Conservation (phyloP, 495 filamentous ascomycete genomes). For the Lophium mytilinum region DNA sequence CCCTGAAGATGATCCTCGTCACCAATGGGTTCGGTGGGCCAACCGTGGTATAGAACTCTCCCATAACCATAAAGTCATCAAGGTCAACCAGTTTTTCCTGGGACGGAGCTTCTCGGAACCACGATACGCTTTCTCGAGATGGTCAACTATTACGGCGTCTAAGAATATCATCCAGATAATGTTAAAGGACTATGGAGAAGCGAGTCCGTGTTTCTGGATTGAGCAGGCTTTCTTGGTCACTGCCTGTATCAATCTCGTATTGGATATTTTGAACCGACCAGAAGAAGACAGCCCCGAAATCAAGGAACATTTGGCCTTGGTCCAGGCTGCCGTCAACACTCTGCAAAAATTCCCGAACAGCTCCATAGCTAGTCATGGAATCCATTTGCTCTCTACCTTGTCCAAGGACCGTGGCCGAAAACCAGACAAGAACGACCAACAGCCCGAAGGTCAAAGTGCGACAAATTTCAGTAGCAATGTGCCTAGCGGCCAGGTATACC, state of each 20-base stretch:
- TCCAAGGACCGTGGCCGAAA: slow-evolving; percentile 9
- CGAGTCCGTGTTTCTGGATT: slow-evolving; percentile 39
- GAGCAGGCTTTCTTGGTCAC: slow-evolving; percentile 48
- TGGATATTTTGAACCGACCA: slow-evolving; percentile 37
- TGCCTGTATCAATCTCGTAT: slow-evolving; percentile 38
- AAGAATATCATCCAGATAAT: slow-evolving; percentile 42
- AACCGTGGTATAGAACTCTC: slow-evolving; percentile 39
- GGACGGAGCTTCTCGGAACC: slow-evolving; percentile 38
- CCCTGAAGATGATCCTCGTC: slow-evolving; percentile 27
- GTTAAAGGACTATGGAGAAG: slow-evolving; percentile 27
- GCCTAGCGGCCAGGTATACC: not conserved
- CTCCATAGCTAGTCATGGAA: slow-evolving; percentile 10
- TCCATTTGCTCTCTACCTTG: slow-evolving; percentile 12
- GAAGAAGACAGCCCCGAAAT: slow-evolving; percentile 27
- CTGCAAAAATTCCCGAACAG: slow-evolving; percentile 14
- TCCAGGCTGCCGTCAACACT: slow-evolving; percentile 7
- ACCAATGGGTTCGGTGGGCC: slow-evolving; percentile 37
- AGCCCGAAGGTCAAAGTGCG: not conserved
- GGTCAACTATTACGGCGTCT: slow-evolving; percentile 40
- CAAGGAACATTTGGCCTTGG: slow-evolving; percentile 24
- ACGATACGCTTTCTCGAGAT: slow-evolving; percentile 36
- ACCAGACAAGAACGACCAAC: not conserved
- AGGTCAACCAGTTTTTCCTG: slow-evolving; percentile 44
- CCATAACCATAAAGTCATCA: slow-evolving; percentile 45
- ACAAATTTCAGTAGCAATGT: not conserved